Base-by-base conservation (phyloP, 2,329 filamentous ascomycete genomes). In the Myriangium duriaei region DNA sequence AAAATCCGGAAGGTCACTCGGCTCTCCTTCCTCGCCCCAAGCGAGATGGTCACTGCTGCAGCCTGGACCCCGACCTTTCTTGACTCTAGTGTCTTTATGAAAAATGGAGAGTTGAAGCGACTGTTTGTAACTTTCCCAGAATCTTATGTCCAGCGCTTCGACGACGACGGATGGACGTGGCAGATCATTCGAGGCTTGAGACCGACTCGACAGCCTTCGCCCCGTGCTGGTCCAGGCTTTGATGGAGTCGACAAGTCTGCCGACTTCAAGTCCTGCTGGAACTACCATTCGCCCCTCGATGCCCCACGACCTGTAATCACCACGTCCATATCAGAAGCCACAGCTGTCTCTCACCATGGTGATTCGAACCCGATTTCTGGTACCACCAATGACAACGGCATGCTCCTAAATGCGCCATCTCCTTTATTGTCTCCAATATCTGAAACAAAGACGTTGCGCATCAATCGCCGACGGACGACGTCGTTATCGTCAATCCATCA, bases 61-160 rank as follows among this genome's bases (percentile, higher is more conserved):
- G 58, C 76, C 2, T 88, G 82, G 82, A 74, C 76, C 36, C 72
- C 77, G 2, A 65, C 72, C 7, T 87, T 87, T 45, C 65, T 88
- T 17, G 68, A 68, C 34, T 76, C 79, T 2, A 75, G 72, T 33
- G 72, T 86, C 26, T 71, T 82, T 50, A 87, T 87, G 81, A 69
- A 75, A 18, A 68, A 72, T 7, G 68, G 71, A 15, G 64, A 64
- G 6, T 57, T 65, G 45, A 75, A 76, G 44, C 70, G 81, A 6
- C 68, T 88, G 10, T 88, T 81, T 57, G 68, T 87, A 41, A 88
- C 82, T 1, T 79, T 83, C 42, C 72, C 77, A 3, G 76, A 81
- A 47, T 78, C 79, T 1, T 88, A 88, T 46, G 60, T 82, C 2
- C 82, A 88, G 51, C 71, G 76, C 43, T 7, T n/a, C n/a, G 55